Conservation (phyloP, 768 basidiomycete genomes). For the Mycena maculata region DNA sequence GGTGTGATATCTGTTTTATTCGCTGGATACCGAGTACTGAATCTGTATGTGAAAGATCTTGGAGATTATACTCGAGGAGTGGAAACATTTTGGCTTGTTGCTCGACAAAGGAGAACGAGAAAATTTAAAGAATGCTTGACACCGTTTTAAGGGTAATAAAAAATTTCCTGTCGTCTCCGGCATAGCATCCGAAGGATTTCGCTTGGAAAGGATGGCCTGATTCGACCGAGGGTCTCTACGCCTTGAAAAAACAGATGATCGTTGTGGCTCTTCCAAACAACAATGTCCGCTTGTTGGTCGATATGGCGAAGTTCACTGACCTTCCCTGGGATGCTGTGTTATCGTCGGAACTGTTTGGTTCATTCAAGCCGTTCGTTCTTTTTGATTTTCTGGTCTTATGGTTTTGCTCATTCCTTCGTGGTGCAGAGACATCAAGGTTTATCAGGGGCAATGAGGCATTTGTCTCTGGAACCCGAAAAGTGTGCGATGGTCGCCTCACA, state of each 20-base stretch:
- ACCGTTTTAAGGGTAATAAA: conserved; percentile 59
- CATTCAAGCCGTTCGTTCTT: conserved; percentile 71
- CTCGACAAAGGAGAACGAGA: conserved; percentile 60
- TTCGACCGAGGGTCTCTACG: conserved; percentile 57
- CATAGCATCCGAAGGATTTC: neutral
- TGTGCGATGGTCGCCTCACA: conserved; percentile 78
- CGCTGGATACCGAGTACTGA: neutral
- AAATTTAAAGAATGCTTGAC: conserved; percentile 66
- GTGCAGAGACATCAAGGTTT: conserved; percentile 62
- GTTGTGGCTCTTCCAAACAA: conserved; percentile 73
- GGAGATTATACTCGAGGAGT: conserved; percentile 65
- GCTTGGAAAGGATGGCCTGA: conserved; percentile 66
- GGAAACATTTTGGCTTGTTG: conserved; percentile 57
- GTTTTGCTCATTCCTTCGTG: neutral
- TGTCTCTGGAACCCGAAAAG: conserved; percentile 59
- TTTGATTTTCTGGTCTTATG: neutral
- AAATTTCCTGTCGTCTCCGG: no score
- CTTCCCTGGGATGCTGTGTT: conserved; percentile 76
- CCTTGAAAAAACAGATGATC: conserved; percentile 62
- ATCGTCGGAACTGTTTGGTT: conserved; percentile 68
- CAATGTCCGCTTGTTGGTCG: conserved; percentile 67
- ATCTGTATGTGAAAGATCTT: conserved; percentile 55
- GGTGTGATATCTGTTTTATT: conserved; percentile 42
- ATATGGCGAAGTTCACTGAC: conserved; percentile 73
- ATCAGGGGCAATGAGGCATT: conserved; percentile 61